A percentile compares a stretch with the other conserved stretches of the same genome.
Conservation (phyloP, 1,139 yeast genomes). For the Taiozyma onychis region DNA sequence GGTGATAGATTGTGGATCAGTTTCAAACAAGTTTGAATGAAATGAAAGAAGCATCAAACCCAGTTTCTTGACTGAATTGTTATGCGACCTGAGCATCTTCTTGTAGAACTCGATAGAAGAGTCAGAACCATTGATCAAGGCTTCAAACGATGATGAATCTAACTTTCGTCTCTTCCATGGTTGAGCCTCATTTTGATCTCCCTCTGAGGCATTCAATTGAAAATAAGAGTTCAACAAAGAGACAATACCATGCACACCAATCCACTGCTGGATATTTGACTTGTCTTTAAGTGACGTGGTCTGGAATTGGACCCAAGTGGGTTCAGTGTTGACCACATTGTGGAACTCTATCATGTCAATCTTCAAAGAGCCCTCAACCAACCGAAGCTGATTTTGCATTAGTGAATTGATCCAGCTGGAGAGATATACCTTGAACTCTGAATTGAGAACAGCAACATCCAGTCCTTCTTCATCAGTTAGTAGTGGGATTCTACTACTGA, state of each 20-base stretch:
- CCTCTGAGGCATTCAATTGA: not conserved
- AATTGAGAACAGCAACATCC: not conserved
- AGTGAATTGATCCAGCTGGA: conserved; percentile 10
- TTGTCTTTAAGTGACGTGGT: conserved; percentile 5
- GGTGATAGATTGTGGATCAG: not conserved
- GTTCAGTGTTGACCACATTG: not conserved
- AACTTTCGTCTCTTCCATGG: conserved; percentile 12
- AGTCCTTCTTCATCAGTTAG: conserved; percentile 6
- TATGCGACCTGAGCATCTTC: conserved; percentile 5
- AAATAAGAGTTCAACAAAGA: conserved; percentile 9
- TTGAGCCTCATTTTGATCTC: not conserved
- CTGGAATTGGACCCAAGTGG: conserved; percentile 14
- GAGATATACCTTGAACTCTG: conserved; percentile 8
- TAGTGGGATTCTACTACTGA: conserved; percentile 8
- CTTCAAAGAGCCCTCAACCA: conserved; percentile 1
- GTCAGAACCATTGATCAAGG: conserved; percentile 1
- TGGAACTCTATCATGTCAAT: conserved; percentile 9
- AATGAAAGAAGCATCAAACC: conserved; percentile 31
- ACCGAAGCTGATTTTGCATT: conserved; percentile 2
- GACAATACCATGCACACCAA: conserved; percentile 4
- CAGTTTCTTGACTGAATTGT: conserved; percentile 16
- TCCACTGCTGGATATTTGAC: conserved; percentile 10
- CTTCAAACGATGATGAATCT: conserved; percentile 5
- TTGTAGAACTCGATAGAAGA: conserved; percentile 3
- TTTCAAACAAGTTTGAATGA: conserved; percentile 8